A percentile compares a stretch with the other conserved stretches of the same genome.
These are phyloP conservation scores for Aspergillus unguis DNA, from an alignment of 2,329 filamentous ascomycete genomes.

Conservation along the genomic window DNA sequence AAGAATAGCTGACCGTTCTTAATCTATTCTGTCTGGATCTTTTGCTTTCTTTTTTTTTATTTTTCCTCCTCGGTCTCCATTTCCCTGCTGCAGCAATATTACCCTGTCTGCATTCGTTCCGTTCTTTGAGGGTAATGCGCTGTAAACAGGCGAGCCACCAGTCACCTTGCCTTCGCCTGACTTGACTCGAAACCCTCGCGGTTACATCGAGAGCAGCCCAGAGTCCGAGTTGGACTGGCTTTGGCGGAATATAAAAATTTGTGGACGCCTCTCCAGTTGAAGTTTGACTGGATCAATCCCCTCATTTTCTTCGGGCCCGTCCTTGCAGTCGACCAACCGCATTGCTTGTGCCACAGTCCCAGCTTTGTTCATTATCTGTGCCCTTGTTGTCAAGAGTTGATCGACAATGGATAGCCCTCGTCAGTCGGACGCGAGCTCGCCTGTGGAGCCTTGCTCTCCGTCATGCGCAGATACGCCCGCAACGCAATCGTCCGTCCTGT, in stretches of 20 bases:
- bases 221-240: slow-evolving; percentile 7
- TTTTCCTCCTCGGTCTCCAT: slow-evolving; percentile 11
- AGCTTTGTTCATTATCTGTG: slow-evolving; percentile 11
- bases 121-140: slow-evolving; percentile 13
- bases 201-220: slow-evolving; percentile 22
- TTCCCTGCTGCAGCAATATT: slow-evolving; percentile 10
- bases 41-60: slow-evolving; percentile 4
- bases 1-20: slow-evolving; percentile 15
- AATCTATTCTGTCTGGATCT: slow-evolving; percentile 5
- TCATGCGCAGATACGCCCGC: slow-evolving; percentile 40
- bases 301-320: slow-evolving; percentile 13
- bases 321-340: slow-evolving; percentile 11
- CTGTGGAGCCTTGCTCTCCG: slow-evolving; percentile 30
- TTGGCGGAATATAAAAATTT: slow-evolving; percentile 23
- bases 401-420: slow-evolving; percentile 27
- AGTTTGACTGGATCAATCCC: slow-evolving; percentile 8
- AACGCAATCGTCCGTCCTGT: slow-evolving; percentile 45
- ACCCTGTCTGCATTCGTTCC: slow-evolving; percentile 16
- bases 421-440: slow-evolving; percentile 31
- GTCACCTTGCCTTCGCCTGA: slow-evolving; percentile 21
- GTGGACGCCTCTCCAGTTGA: slow-evolving; percentile 17
- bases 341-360: slow-evolving; percentile 10
- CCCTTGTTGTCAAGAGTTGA: neutral
- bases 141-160: slow-evolving; percentile 21
- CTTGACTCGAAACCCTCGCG: slow-evolving; percentile 15